Percentiles rank a stretch among this genome's conserved stretches.
Evolutionary conservation across 2,329 filamentous ascomycete species (phyloP).

Genomic region (Hysterium pulicare): DNA sequence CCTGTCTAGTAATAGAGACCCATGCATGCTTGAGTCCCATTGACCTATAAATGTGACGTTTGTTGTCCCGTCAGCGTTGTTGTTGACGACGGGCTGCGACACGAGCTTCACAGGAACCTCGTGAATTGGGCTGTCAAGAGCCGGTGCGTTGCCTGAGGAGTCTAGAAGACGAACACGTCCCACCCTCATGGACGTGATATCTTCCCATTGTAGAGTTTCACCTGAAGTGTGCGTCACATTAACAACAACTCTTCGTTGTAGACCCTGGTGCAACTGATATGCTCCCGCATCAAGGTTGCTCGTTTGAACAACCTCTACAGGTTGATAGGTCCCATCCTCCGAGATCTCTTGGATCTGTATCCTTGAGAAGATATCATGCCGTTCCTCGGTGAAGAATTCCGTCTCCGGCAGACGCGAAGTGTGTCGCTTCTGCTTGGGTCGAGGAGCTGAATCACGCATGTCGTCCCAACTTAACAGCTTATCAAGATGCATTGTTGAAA

Average conservation of each 20-base stretch:
- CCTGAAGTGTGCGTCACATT: constrained; percentile 90
- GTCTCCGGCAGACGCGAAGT: constrained; percentile 77
- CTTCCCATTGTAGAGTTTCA: constrained; percentile 83
- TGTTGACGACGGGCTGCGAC: constrained; percentile 72
- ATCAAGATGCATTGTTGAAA: constrained; percentile 91
- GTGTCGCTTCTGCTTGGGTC: constrained; percentile 56
- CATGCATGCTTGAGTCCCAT: constrained; percentile 94
- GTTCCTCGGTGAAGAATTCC: constrained; percentile 89
- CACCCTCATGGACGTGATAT: constrained; percentile 72
- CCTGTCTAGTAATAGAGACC: constrained; percentile 87
- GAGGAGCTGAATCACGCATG: constrained; percentile 73
- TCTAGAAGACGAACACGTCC: constrained; percentile 82
- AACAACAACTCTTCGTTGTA: constrained; percentile 84
- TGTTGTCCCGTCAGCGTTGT: constrained; percentile 85
- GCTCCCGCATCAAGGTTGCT: constrained; percentile 82
- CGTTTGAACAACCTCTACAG: constrained; percentile 87
- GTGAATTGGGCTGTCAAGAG: constrained; percentile 67
- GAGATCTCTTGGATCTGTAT: constrained; percentile 88
- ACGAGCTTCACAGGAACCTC: constrained; percentile 76
- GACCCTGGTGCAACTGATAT: constrained; percentile 91
- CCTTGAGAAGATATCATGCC: constrained; percentile 85
- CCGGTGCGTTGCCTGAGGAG: constrained; percentile 77
- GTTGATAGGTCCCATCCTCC: constrained; percentile 84
- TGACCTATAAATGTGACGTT: constrained; percentile 85
- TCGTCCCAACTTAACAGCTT: constrained; percentile 98